Base-by-base conservation (phyloP, 208 protist genomes). In the Leishmania gerbilli region DNA sequence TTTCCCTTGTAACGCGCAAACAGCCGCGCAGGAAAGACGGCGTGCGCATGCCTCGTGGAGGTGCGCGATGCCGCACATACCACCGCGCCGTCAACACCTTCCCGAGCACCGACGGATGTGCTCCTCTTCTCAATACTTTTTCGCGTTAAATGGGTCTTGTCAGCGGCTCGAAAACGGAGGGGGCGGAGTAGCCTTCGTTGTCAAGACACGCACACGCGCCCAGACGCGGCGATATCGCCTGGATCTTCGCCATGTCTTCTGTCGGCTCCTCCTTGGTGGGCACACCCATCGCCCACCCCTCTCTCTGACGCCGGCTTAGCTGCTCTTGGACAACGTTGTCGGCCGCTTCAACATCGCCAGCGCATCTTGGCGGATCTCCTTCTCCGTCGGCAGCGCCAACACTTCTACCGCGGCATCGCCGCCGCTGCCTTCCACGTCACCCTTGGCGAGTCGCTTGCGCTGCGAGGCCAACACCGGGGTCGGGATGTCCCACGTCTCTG, bases 401-500 rank as follows among this genome's bases (percentile, higher is more conserved):
- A 34, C 27, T 42, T 84, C 79, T 19, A 51, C 79, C 2, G 9
- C 67, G 27, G 45, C 80, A 3, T 71, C 80, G 47, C 64, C 71
- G n/a, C 79, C 71, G n/a, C 81, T 78, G 42, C 53, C 87, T 11
- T 60, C 34, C 6, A 58, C 79, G 15, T 34, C 68, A n/a, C 42
- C 79, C 53, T 76, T 78, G 13, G 80, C 82, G 2, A 87, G 79
- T 85, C 90, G 90, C 82, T 86, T 91, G 27, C 91, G 90, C 83
- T 96, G 93, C 56, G 91, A 89, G 69, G 87, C 89, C 42, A 97
- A 80, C 67, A 96, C 91, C 47, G 94, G 94, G 27, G 94, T 89
- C 0, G 94, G 92, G 71, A 97, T 96, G 58, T 96, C 94, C 94
- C 94, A 96, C 84, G 92, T 96, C 88, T 97, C 92, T 6, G 81